These are phyloP conservation scores for Sanghuangporus weigelae DNA, from an alignment of 1,284 basidiomycete species.

Conservation along the genomic window DNA sequence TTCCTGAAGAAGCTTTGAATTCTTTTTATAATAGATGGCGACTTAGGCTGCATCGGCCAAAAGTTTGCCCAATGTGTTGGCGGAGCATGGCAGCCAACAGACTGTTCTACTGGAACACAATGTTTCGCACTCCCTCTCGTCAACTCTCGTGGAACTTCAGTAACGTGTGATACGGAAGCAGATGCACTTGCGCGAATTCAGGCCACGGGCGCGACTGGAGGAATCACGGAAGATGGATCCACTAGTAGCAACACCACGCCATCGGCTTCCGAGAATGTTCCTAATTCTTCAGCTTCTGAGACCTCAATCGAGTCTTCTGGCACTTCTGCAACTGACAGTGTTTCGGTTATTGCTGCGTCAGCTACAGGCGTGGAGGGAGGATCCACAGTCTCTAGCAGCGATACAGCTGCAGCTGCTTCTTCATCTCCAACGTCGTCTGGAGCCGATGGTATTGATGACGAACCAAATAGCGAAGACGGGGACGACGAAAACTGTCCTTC, in stretches of 20 bases:
- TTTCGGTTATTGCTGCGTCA: not conserved
- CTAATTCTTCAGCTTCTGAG: too few species aligned
- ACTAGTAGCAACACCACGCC: not conserved
- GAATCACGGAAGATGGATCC: conserved; percentile 8
- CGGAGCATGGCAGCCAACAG: conserved; percentile 18
- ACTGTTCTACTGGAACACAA: conserved; percentile 19
- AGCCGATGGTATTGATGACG: not conserved
- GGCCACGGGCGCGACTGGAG: conserved; percentile 19
- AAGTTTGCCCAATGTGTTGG: conserved; percentile 23
- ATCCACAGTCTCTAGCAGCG: not conserved
- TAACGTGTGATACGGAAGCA: conserved; percentile 20
- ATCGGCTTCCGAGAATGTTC: not conserved
- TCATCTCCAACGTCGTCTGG: not conserved
- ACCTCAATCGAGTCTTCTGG: not conserved
- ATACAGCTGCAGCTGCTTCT: not conserved
- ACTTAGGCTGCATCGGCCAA: conserved; percentile 21
- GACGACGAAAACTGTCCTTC: not conserved
- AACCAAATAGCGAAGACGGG: not conserved
- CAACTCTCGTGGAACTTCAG: conserved; percentile 22
- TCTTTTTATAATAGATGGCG: conserved; percentile 16
- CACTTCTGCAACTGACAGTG: not conserved
- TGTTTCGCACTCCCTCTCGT: conserved; percentile 26
- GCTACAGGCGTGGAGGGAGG: not conserved
- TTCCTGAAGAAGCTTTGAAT: not conserved
- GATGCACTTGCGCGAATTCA: conserved; percentile 21